Evolutionary conservation across 176 grass and related monocot genomes (phyloP).

Genomic region (Oryza coarctata): DNA sequence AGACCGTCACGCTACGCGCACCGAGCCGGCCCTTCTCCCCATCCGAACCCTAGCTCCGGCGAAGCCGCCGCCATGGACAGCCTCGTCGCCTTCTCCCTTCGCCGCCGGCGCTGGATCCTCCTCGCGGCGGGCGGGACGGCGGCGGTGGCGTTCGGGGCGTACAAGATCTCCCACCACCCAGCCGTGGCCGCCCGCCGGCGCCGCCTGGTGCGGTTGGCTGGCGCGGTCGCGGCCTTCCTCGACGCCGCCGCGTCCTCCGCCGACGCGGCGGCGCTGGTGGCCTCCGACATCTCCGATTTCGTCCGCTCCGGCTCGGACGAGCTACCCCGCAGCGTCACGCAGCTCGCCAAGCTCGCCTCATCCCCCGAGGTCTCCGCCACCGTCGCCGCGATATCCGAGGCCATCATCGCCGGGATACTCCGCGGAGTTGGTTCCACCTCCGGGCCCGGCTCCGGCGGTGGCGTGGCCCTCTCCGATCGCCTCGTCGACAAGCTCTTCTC

Average conservation of each 20-base stretch:
- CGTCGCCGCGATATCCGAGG: conserved; percentile 62
- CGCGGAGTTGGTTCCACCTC: conserved; percentile 36
- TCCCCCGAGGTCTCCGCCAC: conserved; percentile 64
- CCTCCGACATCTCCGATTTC: conserved; percentile 71
- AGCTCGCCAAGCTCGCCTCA: conserved; percentile 73
- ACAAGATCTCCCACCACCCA: conserved; percentile 87
- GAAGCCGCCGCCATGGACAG: conserved; percentile 32
- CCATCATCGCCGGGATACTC: conserved; percentile 53
- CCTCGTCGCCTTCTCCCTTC: conserved; percentile 47
- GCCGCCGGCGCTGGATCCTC: conserved; percentile 60
- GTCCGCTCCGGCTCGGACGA: conserved; percentile 73
- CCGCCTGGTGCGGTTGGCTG: conserved; percentile 52
- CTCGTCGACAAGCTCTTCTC: conserved; percentile 90
- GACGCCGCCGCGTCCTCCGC: conserved; percentile 66
- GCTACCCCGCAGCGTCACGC: conserved; percentile 64
- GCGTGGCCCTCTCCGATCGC: conserved; percentile 49
- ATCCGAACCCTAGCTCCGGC: conserved; percentile 26
- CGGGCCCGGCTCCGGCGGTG: neutral
- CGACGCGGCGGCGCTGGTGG: conserved; percentile 57
- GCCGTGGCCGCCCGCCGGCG: conserved; percentile 55
- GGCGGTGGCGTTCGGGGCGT: conserved; percentile 53
- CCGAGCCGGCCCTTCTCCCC: neutral
- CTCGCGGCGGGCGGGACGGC: conserved; percentile 33
- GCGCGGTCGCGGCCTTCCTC: conserved; percentile 48
- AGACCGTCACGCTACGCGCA: conserved; percentile 23